Base-by-base conservation (phyloP, 2,329 filamentous ascomycete species). In the Ceratocystiopsis minuta region DNA sequence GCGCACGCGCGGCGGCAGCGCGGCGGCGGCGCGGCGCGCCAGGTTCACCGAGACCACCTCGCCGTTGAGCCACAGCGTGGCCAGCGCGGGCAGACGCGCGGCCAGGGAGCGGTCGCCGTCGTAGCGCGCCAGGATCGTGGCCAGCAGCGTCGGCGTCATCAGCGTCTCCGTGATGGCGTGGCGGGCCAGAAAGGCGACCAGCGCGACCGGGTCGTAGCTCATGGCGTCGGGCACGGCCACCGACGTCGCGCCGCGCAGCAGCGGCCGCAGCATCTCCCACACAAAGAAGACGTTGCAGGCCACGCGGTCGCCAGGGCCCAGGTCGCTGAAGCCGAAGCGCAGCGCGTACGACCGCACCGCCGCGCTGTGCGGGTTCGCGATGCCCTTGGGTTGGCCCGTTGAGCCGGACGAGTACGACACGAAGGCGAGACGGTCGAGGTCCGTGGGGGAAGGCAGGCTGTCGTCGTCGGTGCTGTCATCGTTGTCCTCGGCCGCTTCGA, bases 221-320 rank as follows among this genome's bases (percentile, higher is more conserved):
- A 68, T 70, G 50, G 81, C 74, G 50, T 88, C 82, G 1, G 81
- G 79, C 15, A 87, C 74, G 4, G 78, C 72, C 17, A 86, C 70
- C 5, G 83, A 78, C 0, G 82, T 84, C 3, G 80, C 82, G 50
- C 82, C 82, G 42, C 81, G 71, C 42, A 88, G 55, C 37, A 88
- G 63, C 10, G 82, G 82, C 6, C 82, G 78, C 42, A 88, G 57
- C 43, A 87, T 86, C 56, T 88, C 82, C 82, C 82, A 88, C 38
- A 87, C 68, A 54, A 88, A 88, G 57, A 87, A 88, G 45, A 87
- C 82, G 63, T 87, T 88, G 61, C 81, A 87, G n/a, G 82, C 82
- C 12, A 87, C 80, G 7, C 82, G 72, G 50, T 86, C 82, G 15
- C 80, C 80, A 0, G 76, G 77, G 16, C 68, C 59, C 3, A 84